These are phyloP conservation scores for Lanmaoa rubissima DNA, from an alignment of 768 basidiomycete species.

Conservation along the genomic window DNA sequence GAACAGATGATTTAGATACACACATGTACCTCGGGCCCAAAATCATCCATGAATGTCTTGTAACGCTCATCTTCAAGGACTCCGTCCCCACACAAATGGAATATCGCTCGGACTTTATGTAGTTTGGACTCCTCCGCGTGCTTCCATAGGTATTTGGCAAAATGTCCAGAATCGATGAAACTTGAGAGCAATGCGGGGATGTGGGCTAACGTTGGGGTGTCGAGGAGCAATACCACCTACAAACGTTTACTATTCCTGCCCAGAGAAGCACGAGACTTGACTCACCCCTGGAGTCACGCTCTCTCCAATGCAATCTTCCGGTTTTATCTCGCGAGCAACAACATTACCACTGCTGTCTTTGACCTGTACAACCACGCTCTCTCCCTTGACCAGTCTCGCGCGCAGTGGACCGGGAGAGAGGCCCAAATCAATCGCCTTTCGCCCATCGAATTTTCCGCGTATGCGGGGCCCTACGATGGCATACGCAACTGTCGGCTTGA, in stretches of 20 bases:
- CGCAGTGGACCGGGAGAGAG: constrained; percentile 59
- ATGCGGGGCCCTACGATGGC: constrained; percentile 50
- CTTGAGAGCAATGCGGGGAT: constrained; percentile 50
- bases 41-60: constrained; percentile 66
- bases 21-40: constrained; percentile 62
- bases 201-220: constrained; percentile 63
- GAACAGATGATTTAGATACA: constrained; percentile 21
- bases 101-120: constrained; percentile 48
- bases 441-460: constrained; percentile 70
- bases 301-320: constrained; percentile 61
- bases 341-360: constrained; percentile 42
- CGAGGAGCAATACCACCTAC: constrained; percentile 66
- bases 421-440: constrained; percentile 61
- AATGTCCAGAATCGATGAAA: constrained; percentile 47
- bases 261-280: background rate
- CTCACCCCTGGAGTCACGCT: constrained; percentile 49
- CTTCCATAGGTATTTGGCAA: constrained; percentile 47
- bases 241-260: background rate
- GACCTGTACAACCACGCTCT: constrained; percentile 55
- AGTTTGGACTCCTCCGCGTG: constrained; percentile 39
- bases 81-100: constrained; percentile 69
- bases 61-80: constrained; percentile 74
- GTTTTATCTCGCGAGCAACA: constrained; percentile 48
- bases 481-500: constrained; percentile 47
- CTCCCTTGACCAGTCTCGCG: constrained; percentile 61